Percentiles rank a stretch among this genome's conserved stretches.
phyloP scores from a whole-genome alignment of 2,329 filamentous ascomycete species.

The Diplodia sapinea region DNA sequence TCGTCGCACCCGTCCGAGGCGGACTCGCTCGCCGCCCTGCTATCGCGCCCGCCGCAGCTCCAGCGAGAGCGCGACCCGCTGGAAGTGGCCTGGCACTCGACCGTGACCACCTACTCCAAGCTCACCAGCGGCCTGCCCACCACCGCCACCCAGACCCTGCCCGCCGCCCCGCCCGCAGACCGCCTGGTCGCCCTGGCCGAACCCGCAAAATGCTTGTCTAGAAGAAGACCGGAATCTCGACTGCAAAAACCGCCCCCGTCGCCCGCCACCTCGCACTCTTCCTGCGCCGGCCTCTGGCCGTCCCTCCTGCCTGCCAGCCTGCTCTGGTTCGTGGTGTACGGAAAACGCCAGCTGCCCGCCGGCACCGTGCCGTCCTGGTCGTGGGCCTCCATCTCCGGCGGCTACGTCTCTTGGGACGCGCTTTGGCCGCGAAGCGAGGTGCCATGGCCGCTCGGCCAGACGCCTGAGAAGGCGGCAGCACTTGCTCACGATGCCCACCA shows the following conservation, averaged over 20 bases:
- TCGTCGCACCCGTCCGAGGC: background rate
- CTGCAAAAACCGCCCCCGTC: background rate
- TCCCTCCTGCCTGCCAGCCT: slow-evolving; percentile 17
- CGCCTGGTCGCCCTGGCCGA: slow-evolving; percentile 13
- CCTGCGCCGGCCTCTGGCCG: slow-evolving; percentile 21
- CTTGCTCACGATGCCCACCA: background rate
- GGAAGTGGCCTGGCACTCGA: slow-evolving; percentile 14
- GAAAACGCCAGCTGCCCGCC: background rate
- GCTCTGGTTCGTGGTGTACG: slow-evolving; percentile 19
- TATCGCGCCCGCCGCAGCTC: background rate
- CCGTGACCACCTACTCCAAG: slow-evolving; percentile 23
- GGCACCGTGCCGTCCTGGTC: slow-evolving; percentile 12
- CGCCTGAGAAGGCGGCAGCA: background rate
- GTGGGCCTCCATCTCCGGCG: slow-evolving; percentile 17
- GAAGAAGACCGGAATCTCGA: background rate
- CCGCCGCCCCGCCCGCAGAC: background rate
- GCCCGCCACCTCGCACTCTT: background rate
- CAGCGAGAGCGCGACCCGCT: background rate
- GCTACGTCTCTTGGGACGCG: slow-evolving; percentile 24
- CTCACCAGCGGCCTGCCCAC: slow-evolving; percentile 1
- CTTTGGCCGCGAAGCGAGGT: slow-evolving; percentile 12
- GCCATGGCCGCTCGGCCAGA: slow-evolving; percentile 2
- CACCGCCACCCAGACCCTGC: too few relatives aligned
- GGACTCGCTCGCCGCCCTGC: slow-evolving; percentile 2
- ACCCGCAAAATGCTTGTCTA: background rate